Evolutionary conservation across 1,284 basidiomycete genomes (phyloP), one percentile per base, ranked within the genome.

Genomic region (Termitomyces sp.): DNA sequence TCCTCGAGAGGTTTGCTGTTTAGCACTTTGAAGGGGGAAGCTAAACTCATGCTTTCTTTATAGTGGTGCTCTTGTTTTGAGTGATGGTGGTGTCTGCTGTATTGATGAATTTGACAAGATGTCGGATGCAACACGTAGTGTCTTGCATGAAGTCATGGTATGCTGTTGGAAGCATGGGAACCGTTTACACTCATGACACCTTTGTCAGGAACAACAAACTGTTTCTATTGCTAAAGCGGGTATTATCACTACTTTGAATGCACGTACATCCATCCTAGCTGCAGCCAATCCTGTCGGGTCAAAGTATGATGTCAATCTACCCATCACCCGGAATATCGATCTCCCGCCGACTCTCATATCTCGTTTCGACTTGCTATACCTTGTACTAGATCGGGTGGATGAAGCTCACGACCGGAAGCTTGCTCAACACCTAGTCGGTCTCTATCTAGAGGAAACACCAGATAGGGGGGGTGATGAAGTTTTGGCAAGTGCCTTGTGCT

Each of bases 61-160:
- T 61, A 94, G 94, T 76, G 96, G 96, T 64, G 96, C 97, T 0
- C 83, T 99, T 3, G 97, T 99, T 1, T 76, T 99, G 52, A 95
- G 92, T 64, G 97, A 99, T 63, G 96, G 96, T 2, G 96, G 96
- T 70, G 94, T 98, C 4, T 99, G 97, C 72, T 99, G 97, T 69
- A 99, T 99, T 63, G 96, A 99, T 67, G 96, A 98, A 72, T 99
- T 99, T 65, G 97, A 99, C 76, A 99, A 99, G 72, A 99, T 99
- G 96, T 91, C 90, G 1, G 96, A 99, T 65, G 86, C 94, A 0
- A 98, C 96, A 8, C 83, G 97, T 47, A 95, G 92, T 70, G 97
- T 98, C 1, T 75, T 99, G 50, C 96, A 99, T 69, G 97, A 99
- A 88, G 97, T 98, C 39, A 99, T 99, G 96, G 93, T 93, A 60